Conservation (phyloP, 129 eudicot species). For the Helianthus tuberosus region DNA sequence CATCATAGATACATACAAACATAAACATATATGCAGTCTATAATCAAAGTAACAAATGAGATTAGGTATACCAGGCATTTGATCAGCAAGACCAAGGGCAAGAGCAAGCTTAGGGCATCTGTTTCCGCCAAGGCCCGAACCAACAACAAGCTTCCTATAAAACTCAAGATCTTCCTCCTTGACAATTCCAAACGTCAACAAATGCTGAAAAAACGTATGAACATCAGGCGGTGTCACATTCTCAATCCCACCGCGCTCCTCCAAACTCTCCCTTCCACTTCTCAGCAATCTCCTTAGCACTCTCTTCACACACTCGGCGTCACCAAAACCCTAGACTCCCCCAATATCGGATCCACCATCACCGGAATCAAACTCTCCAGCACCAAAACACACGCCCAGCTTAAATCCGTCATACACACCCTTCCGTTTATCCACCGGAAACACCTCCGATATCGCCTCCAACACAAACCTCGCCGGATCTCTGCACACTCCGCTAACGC, state of each 20-base stretch:
- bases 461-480: conserved; percentile 90
- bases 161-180: background rate
- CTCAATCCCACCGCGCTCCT: conserved; percentile 38
- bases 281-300: conserved; percentile 72
- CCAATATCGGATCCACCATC: conserved; percentile 81
- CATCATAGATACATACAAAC: background rate
- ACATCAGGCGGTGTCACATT: background rate
- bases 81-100: conserved; percentile 77
- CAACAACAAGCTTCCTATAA: conserved; percentile 71
- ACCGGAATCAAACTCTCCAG: conserved; percentile 84
- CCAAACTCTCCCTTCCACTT: conserved; percentile 86
- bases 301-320: conserved; percentile 76
- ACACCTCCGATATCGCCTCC: conserved; percentile 86
- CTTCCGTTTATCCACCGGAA: conserved; percentile 74
- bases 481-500: conserved; percentile 64
- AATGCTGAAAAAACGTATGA: conserved; percentile 6
- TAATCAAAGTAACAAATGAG: conserved; percentile 3
- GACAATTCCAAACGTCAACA: conserved; percentile 14
- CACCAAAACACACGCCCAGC: conserved; percentile 96
- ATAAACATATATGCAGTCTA: background rate
- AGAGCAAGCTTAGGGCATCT: conserved; percentile 99
- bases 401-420: conserved; percentile 63
- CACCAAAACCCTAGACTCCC: conserved; percentile 71
- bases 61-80: conserved; percentile 74
- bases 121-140: conserved; percentile 96